Evolutionary conservation across 2,329 filamentous ascomycete genomes (phyloP).

Genomic region (Torrubiellomyces zombiae): DNA sequence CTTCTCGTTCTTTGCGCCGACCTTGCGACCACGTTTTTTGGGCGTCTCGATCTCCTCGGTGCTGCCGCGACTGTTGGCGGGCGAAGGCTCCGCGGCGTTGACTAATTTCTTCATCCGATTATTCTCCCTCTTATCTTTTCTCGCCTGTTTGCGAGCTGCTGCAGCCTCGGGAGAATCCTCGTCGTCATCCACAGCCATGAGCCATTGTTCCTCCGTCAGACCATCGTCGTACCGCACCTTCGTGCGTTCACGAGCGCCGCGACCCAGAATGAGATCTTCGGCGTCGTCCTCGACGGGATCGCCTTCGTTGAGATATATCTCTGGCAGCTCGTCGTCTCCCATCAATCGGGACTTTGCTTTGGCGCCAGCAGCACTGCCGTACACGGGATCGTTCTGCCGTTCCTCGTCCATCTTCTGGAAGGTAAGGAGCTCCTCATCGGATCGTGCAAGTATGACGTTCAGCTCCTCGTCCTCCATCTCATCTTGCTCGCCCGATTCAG

Average conservation of each 20-base stretch:
- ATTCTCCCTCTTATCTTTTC: slow-evolving; percentile 59
- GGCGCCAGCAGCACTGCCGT: slow-evolving; percentile 48
- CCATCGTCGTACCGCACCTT: slow-evolving; percentile 94
- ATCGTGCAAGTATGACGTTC: slow-evolving; percentile 85
- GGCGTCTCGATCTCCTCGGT: slow-evolving; percentile 62
- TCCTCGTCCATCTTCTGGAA: slow-evolving; percentile 80
- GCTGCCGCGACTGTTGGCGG: slow-evolving; percentile 61
- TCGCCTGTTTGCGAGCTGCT: slow-evolving; percentile 74
- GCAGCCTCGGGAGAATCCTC: slow-evolving; percentile 90
- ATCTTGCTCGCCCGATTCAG: slow-evolving; percentile 59
- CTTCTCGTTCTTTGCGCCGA: slow-evolving; percentile 58
- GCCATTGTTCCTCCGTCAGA: slow-evolving; percentile 95
- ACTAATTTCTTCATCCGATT: slow-evolving; percentile 52
- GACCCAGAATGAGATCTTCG: slow-evolving; percentile 59
- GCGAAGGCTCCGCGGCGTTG: slow-evolving; percentile 45
- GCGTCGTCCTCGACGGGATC: slow-evolving; percentile 65
- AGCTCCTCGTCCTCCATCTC: slow-evolving; percentile 98
- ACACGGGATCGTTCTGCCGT: slow-evolving; percentile 45
- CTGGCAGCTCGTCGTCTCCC: slow-evolving; percentile 73
- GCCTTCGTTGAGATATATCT: slow-evolving; percentile 83
- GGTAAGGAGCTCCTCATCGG: slow-evolving; percentile 55
- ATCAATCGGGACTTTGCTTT: slow-evolving; percentile 65
- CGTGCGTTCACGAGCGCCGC: slow-evolving; percentile 87
- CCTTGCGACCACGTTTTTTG: slow-evolving; percentile 77
- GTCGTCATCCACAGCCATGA: slow-evolving; percentile 93